These are phyloP conservation scores for Mytilinidion resinicola DNA, from an alignment of 495 filamentous ascomycete genomes.

Conservation along the genomic window DNA sequence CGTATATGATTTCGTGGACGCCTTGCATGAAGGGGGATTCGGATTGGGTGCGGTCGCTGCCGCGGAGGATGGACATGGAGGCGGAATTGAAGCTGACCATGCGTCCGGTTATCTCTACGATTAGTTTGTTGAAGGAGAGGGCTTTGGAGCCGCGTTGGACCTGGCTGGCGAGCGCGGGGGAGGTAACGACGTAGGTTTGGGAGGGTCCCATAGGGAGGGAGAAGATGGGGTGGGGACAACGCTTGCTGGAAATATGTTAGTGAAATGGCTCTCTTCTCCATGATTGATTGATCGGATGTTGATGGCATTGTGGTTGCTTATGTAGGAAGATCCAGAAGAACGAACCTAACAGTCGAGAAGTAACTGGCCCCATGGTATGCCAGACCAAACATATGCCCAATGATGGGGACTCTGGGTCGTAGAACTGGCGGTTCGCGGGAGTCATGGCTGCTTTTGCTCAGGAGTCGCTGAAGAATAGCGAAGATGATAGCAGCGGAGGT, in stretches of 20 bases:
- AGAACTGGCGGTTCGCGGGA: constrained; percentile 44
- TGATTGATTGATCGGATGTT: neutral
- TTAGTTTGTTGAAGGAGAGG: constrained; percentile 38
- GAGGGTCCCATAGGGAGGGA: constrained; percentile 39
- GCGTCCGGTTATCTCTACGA: constrained; percentile 19
- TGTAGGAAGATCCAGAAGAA: no score
- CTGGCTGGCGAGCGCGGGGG: constrained; percentile 37
- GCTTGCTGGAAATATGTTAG: neutral
- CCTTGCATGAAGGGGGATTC: constrained; percentile 15
- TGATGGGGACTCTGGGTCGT: constrained; percentile 35
- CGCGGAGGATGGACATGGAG: constrained; percentile 13
- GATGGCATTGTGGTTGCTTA: neutral
- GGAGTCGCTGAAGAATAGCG: neutral
- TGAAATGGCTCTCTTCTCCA: neutral
- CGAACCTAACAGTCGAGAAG: constrained; percentile 20
- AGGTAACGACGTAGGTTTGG: constrained; percentile 43
- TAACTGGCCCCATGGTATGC: constrained; percentile 39
- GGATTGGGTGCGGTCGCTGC: constrained; percentile 14
- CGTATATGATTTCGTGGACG: constrained; percentile 25
- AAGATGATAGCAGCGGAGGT: neutral
- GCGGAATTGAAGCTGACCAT: constrained; percentile 24
- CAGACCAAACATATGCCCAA: constrained; percentile 44
- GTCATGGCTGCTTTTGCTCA: constrained; percentile 23
- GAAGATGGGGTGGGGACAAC: constrained; percentile 35
- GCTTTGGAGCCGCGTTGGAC: constrained; percentile 41